Conservation (phyloP, 768 basidiomycete species). For the Tulasnella calospora region DNA sequence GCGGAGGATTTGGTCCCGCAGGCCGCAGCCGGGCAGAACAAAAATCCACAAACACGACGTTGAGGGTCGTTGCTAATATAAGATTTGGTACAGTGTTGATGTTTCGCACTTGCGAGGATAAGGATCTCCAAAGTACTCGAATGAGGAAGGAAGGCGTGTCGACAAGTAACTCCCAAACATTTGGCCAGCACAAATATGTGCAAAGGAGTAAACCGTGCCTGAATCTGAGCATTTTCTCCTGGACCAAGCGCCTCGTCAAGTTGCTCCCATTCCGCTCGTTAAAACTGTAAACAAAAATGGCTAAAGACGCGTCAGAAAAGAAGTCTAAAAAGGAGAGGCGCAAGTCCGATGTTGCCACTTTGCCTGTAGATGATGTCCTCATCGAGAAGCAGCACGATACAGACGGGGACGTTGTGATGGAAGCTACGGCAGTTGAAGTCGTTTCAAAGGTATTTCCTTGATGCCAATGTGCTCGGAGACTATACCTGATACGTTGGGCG, state of each 20-base stretch:
- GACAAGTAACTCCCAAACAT: background rate
- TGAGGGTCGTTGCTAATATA: background rate
- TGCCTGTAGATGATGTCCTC: constrained; percentile 32
- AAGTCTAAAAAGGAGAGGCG: constrained; percentile 66
- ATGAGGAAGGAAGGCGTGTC: background rate
- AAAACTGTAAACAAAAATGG: constrained; percentile 40
- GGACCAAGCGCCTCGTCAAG: background rate
- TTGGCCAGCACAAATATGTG: background rate
- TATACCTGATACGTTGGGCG: constrained; percentile 19
- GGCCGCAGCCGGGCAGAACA: background rate
- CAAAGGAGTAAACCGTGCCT: background rate
- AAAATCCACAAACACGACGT: background rate
- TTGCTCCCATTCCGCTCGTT: background rate
- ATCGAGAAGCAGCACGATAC: constrained; percentile 46
- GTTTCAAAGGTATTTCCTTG: constrained; percentile 20
- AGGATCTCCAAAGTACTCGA: background rate
- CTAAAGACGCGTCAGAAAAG: constrained; percentile 72
- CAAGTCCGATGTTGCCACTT: constrained; percentile 35
- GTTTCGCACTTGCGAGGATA: background rate
- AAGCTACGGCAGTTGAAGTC: constrained; percentile 33
- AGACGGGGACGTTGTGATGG: constrained; percentile 38
- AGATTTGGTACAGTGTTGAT: background rate
- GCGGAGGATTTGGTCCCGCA: background rate
- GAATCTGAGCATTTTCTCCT: constrained; percentile 3
- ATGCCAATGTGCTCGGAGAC: background rate